Evolutionary conservation across 2,329 filamentous ascomycete species (phyloP).

Genomic region (Sclerotinia trifoliorum): DNA sequence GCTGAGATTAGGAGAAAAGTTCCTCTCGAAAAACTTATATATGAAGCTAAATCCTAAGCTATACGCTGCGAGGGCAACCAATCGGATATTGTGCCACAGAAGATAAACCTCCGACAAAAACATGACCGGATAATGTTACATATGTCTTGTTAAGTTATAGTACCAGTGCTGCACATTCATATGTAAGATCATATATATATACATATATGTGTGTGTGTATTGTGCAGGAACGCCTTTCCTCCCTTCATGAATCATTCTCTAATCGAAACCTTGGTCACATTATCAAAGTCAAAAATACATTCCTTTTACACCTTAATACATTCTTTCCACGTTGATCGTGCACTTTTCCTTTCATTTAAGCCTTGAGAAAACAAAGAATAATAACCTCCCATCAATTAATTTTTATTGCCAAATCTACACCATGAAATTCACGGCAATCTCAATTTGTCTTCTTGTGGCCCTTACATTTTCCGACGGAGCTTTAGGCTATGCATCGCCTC

Average conservation of each 20-base stretch:
- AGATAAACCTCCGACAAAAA: not conserved
- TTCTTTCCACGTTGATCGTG: slow-evolving; percentile 19
- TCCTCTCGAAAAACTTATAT: not conserved
- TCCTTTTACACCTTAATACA: not conserved
- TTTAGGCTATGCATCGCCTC: not conserved
- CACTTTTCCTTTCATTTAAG: not conserved
- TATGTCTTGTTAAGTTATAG: not conserved
- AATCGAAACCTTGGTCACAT: not conserved
- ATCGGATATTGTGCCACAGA: not conserved
- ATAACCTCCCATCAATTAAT: not conserved
- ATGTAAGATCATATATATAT: not conserved
- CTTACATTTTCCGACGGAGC: slow-evolving; percentile 3
- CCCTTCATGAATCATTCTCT: not conserved
- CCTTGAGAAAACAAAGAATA: no score
- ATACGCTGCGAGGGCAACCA: not conserved
- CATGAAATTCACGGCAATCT: slow-evolving; percentile 9
- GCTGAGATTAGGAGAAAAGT: not conserved
- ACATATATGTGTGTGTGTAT: no score
- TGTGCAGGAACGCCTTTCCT: not conserved
- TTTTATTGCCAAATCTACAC: not conserved
- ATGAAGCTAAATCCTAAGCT: not conserved
- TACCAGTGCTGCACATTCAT: not conserved
- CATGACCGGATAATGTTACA: not conserved
- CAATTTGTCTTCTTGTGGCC: not conserved
- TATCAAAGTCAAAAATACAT: not conserved